A percentile compares a stretch with the other conserved stretches of the same genome.
phyloP scores from a whole-genome alignment of 192 early-diverging fungal genomes.

The Lobosporangium transversale region DNA sequence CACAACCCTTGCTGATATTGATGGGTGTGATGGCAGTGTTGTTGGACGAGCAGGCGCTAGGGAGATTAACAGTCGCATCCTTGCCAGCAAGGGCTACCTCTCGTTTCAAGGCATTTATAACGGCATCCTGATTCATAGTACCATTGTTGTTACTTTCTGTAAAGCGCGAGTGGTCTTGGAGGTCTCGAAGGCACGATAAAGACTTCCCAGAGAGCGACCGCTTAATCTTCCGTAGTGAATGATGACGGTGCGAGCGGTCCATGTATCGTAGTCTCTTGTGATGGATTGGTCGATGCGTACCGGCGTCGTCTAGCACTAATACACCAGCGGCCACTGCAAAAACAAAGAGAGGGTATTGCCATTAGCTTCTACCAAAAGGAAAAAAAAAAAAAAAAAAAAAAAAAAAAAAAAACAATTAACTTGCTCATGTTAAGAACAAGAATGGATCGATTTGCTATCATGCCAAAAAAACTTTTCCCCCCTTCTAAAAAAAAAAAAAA shows the following conservation, averaged over 20 bases:
- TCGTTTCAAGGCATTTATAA: constrained; percentile 56
- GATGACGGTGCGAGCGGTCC: constrained; percentile 14
- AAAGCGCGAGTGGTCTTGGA: constrained; percentile 26
- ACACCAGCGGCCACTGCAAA: constrained; percentile 44
- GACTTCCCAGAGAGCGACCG: constrained; percentile 23
- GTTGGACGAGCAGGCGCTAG: too few species aligned
- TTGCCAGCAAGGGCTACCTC: constrained; percentile 46
- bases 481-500: not conserved
- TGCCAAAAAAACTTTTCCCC: too few species aligned
- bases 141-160: constrained; percentile 4
- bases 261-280: constrained; percentile 27
- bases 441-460: too few species aligned
- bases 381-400: not conserved
- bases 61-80: constrained; percentile 14
- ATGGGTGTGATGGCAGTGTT: not conserved
- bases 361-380: too few species aligned
- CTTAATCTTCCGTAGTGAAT: constrained; percentile 27
- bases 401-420: not conserved
- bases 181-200: constrained; percentile 25
- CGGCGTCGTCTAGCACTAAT: constrained; percentile 31
- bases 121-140: constrained; percentile 39
- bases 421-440: too few species aligned
- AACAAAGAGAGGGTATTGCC: too few species aligned
- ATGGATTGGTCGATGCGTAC: constrained; percentile 11
- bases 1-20: not conserved